These are phyloP conservation scores for Orbilia brochopaga DNA, from an alignment of 2,329 filamentous ascomycete genomes.

Conservation along the genomic window DNA sequence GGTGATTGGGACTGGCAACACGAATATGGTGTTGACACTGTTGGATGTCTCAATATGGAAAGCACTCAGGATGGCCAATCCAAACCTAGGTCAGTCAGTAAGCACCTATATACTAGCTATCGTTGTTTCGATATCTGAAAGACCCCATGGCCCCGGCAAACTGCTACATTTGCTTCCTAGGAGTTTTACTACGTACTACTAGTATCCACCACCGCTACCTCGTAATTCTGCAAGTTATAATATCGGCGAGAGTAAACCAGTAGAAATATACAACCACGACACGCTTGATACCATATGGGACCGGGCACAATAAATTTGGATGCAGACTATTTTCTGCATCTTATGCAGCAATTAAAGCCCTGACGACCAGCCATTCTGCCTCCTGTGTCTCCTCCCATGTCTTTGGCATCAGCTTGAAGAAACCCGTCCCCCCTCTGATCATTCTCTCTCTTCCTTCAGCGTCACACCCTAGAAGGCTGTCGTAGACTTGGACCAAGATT, in stretches of 20 bases:
- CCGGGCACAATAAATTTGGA: not conserved
- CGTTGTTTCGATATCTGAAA: too few species aligned
- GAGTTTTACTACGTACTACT: too few species aligned
- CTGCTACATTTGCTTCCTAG: too few species aligned
- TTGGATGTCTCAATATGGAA: conserved; percentile 8
- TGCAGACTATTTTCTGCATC: not conserved
- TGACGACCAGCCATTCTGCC: conserved; percentile 36
- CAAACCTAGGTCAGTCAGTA: not conserved
- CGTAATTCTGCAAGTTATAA: too few species aligned
- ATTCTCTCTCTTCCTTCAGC: conserved; percentile 16
- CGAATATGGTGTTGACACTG: not conserved
- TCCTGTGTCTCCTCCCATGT: conserved; percentile 8
- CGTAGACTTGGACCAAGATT: conserved; percentile 33
- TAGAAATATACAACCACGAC: too few species aligned
- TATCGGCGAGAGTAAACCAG: too few species aligned
- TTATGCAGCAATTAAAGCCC: conserved; percentile 34
- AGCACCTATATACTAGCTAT: not conserved
- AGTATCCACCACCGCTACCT: too few species aligned
- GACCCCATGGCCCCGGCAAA: too few species aligned
- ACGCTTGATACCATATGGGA: too few species aligned
- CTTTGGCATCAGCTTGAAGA: conserved; percentile 32
- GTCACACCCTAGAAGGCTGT: conserved; percentile 31
- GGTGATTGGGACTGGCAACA: too few species aligned
- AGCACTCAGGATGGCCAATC: too few species aligned
- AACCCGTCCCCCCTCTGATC: conserved; percentile 26